Evolutionary conservation across 2,329 filamentous ascomycete species (phyloP).

Genomic region (Apiospora arundinis): DNA sequence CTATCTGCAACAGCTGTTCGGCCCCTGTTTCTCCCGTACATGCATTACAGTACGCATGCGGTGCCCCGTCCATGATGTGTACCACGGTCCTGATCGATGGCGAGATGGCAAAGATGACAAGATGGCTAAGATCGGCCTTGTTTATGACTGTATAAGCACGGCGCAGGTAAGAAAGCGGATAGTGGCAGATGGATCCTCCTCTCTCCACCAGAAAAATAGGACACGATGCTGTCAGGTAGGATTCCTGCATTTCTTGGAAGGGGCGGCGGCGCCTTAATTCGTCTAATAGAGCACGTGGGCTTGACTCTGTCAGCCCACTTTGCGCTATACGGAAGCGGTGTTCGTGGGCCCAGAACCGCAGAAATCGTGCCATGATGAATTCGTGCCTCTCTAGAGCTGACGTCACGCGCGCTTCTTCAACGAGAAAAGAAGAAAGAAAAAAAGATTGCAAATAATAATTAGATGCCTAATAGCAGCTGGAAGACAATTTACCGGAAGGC

Average conservation of each 20-base stretch:
- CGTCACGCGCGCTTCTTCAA: background rate
- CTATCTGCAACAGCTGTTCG: background rate
- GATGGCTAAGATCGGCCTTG: slow-evolving; percentile 15
- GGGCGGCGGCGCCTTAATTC: background rate
- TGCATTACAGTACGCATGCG: background rate
- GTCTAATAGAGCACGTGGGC: slow-evolving; percentile 1
- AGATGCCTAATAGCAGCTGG: background rate
- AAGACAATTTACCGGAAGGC: background rate
- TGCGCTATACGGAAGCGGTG: background rate
- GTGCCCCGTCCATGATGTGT: slow-evolving; percentile 8
- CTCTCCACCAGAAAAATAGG: slow-evolving; percentile 2
- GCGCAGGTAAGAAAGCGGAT: background rate
- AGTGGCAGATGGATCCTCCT: background rate
- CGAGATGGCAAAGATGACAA: too few species aligned
- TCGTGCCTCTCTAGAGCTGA: background rate
- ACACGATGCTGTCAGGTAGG: slow-evolving; percentile 12
- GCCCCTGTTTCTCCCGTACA: background rate
- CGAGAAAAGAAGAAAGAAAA: background rate
- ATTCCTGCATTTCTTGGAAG: slow-evolving; percentile 8
- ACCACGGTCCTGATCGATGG: slow-evolving; percentile 1
- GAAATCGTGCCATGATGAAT: background rate
- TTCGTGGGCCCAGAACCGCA: slow-evolving; percentile 1
- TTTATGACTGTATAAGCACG: background rate
- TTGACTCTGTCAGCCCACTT: background rate
- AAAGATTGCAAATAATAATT: background rate